These are phyloP conservation scores for Ceratocystis eucalypticola DNA, from an alignment of 2,329 filamentous ascomycete genomes.

Conservation along the genomic window DNA sequence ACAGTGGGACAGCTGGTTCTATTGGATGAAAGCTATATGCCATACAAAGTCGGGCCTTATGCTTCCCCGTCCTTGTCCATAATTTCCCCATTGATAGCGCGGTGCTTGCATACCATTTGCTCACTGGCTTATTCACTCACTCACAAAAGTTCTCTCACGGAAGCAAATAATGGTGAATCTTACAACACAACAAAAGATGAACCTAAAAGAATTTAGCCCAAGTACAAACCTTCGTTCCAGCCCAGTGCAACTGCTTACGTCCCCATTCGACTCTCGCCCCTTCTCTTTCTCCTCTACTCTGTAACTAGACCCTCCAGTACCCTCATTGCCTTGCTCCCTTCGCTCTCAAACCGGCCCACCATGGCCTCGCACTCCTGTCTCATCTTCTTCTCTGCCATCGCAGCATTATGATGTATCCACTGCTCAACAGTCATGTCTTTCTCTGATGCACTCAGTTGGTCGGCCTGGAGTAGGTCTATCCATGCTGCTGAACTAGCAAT, in stretches of 20 bases:
- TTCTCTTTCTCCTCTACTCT: slow-evolving; percentile 26
- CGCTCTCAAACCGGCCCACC: slow-evolving; percentile 68
- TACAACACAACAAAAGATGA: neutral
- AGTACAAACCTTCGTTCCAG: neutral
- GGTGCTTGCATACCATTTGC: neutral
- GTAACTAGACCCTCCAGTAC: slow-evolving; percentile 59
- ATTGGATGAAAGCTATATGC: no score
- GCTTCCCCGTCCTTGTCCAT: no score
- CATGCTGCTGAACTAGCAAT: slow-evolving; percentile 34
- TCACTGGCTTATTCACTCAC: neutral
- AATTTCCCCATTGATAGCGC: no score
- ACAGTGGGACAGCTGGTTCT: no score
- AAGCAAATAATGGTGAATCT: neutral
- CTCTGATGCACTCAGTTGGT: slow-evolving; percentile 58
- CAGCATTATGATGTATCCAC: slow-evolving; percentile 76
- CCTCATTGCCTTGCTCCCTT: slow-evolving; percentile 66
- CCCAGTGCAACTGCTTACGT: neutral
- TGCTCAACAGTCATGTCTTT: slow-evolving; percentile 86
- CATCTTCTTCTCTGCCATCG: slow-evolving; percentile 64
- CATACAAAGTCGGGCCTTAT: no score
- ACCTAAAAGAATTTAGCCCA: neutral
- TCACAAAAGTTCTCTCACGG: neutral
- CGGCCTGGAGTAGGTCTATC: slow-evolving; percentile 39
- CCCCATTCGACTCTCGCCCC: neutral
- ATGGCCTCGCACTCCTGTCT: slow-evolving; percentile 70